Base-by-base conservation (phyloP, 2,329 filamentous ascomycete species). In the Annulohypoxylon truncatum region DNA sequence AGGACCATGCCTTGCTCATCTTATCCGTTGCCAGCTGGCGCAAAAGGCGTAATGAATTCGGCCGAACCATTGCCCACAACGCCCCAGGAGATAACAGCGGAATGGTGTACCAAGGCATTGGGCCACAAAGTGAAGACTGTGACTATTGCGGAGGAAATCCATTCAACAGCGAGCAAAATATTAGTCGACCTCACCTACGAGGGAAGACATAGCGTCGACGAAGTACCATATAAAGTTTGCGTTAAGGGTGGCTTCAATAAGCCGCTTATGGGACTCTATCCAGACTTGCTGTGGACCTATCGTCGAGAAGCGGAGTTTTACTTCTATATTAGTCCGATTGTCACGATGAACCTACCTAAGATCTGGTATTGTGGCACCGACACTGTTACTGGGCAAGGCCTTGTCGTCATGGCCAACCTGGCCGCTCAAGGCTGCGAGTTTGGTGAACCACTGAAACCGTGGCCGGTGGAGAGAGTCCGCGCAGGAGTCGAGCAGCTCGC, bases 241-340 rank as follows among this genome's bases (percentile, higher is more conserved):
- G 15, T 64, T 6, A 64, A 64, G 13, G 61, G 61, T 9, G 61
- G 61, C 28, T 64, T 64, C 20, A 59, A 64, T 13, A 26, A 56
- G 24, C 15, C 54, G 12, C 22, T 64, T 6, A 54, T 54, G 24
- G 48, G 33, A 22, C 48, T 54, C 20, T 26, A 54, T 20, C 61
- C 61, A 22, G 22, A 42, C 20, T 33, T 64, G 10, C 10, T 46
- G 13, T 58, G 54, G 61, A 59, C 61, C 3, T 64, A 64, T 50
- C 61, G 61, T 22, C 54, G 61, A 24, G 61, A 64, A 22, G 61
- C 61, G 8, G 48, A 59, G 54, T 54, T 64, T 18, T 64, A 64
- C 44, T 58, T 58, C 20, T 53, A 59, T 13, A 33, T 59, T 4
- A 2, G 15, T 15, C 61, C 61, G 12, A 54, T 51, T n/a, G 40